Conservation (phyloP, 202 grass and related monocot genomes). For the Panicum hallii region DNA sequence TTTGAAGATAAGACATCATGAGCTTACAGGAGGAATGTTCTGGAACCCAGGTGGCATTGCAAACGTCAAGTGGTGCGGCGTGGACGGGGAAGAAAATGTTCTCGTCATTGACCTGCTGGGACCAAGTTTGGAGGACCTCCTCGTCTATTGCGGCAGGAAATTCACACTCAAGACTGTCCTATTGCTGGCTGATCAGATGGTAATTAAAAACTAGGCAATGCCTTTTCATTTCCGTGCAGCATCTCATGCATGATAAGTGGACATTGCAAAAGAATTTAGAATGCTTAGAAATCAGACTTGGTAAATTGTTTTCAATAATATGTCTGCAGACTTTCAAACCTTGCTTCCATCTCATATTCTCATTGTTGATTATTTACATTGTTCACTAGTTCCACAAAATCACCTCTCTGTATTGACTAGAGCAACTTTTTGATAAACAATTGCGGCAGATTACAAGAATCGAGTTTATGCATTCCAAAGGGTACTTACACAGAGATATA, state of each 20-base stretch:
- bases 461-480: constrained; percentile 93
- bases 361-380: neutral
- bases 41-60: constrained; percentile 82
- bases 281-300: constrained; percentile 8
- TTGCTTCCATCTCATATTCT: neutral
- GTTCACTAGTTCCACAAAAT: neutral
- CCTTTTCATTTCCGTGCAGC: neutral
- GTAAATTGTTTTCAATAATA: neutral
- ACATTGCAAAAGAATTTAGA: neutral
- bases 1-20: constrained; percentile 12
- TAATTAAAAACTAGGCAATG: constrained; percentile 32
- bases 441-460: constrained; percentile 78
- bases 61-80: constrained; percentile 88
- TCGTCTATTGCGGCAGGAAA: constrained; percentile 87
- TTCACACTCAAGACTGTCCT: constrained; percentile 93
- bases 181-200: constrained; percentile 98
- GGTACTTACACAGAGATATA: constrained; percentile 93
- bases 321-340: neutral
- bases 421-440: constrained; percentile 14
- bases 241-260: neutral
- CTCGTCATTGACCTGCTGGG: constrained; percentile 93
- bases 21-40: constrained; percentile 27
- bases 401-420: constrained; percentile 12
- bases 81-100: constrained; percentile 89
- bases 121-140: constrained; percentile 87